Base-by-base conservation (phyloP, 177 flowering plant species). In the Vitis hybrid region DNA sequence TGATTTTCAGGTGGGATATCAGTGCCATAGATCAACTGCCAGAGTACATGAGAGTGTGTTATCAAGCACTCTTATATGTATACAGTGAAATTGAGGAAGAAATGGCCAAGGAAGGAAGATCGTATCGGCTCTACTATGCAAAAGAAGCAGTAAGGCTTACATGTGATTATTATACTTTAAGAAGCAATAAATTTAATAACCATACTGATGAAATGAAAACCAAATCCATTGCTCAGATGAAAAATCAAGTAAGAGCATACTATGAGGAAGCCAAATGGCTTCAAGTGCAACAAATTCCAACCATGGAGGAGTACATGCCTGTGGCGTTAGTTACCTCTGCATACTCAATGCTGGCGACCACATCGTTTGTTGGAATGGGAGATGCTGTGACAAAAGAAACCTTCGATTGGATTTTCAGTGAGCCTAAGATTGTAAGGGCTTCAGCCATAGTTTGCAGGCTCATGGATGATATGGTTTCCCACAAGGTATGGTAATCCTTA, bases 401-500 rank as follows among this genome's bases (percentile, higher is more conserved):
- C 19, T 76, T 81, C 60, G 76, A 81, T n/a, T 85, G 88, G 86
- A 6, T 73, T 1, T 10, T 32, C 12, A 74, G n/a, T 10, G 49
- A 64, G 1, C 82, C 85, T 0, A 66, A 64, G 56, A 69, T 83
- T 3, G 19, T 80, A 1, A 70, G 2, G 49, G 83, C 87, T 46
- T 46, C 76, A 4, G 2, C 51, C 6, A 1, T 64, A 14, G 70
- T 85, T 27, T 4, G 64, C 18, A 65, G 86, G 19, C 72, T 87
- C 49, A 70, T 66, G 70, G 79, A 85, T 56, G 88, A 83, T 67
- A 67, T 85, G 7, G 74, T 60, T 1, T 66, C 78, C 18, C 74
- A 83, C 56, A 68, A 79, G 81, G 88, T 85, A 76, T 35, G 46
- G 7, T 6, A 35, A 35, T 6, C 46, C 46, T 35, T 35, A 35